phyloP scores from a whole-genome alignment of 2,329 filamentous ascomycete genomes.

The Blumeria graminis region DNA sequence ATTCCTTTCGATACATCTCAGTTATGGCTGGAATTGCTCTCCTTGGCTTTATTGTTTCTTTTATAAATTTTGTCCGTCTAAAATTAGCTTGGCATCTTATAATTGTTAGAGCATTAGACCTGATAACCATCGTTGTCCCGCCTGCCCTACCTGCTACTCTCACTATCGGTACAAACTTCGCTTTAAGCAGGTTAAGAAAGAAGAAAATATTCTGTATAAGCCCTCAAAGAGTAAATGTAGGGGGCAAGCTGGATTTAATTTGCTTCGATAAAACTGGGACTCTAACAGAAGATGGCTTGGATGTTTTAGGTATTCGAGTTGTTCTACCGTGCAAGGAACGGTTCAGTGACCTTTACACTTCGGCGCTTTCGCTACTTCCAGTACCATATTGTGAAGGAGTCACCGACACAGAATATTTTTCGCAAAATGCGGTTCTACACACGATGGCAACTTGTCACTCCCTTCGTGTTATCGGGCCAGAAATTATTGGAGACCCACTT shows the following conservation, averaged over 20 bases:
- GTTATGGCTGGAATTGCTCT: constrained; percentile 79
- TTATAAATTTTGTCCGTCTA: constrained; percentile 78
- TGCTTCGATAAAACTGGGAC: constrained; percentile 99
- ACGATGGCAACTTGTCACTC: constrained; percentile 98
- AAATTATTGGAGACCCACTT: constrained; percentile 77
- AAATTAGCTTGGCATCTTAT: constrained; percentile 74
- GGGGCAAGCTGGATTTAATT: constrained; percentile 83
- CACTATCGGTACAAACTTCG: constrained; percentile 92
- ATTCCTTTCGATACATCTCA: constrained; percentile 92
- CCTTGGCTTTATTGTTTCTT: constrained; percentile 71
- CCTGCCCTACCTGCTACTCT: constrained; percentile 84
- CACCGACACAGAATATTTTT: constrained; percentile 31
- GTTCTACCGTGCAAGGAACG: constrained; percentile 35
- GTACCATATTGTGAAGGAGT: constrained; percentile 29
- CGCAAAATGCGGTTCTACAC: constrained; percentile 51
- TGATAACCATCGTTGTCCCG: constrained; percentile 94
- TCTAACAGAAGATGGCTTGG: constrained; percentile 81
- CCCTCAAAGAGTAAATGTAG: constrained; percentile 88
- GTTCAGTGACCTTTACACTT: constrained; percentile 55
- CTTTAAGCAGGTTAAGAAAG: constrained; percentile 59
- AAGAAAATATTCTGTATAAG: constrained; percentile 96
- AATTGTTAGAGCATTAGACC: constrained; percentile 69
- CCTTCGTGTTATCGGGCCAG: constrained; percentile 60
- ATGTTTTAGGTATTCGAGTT: constrained; percentile 71
- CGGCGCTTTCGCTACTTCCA: constrained; percentile 32